Conservation (phyloP, 2,329 filamentous ascomycete species). For the Ustulina deusta region DNA sequence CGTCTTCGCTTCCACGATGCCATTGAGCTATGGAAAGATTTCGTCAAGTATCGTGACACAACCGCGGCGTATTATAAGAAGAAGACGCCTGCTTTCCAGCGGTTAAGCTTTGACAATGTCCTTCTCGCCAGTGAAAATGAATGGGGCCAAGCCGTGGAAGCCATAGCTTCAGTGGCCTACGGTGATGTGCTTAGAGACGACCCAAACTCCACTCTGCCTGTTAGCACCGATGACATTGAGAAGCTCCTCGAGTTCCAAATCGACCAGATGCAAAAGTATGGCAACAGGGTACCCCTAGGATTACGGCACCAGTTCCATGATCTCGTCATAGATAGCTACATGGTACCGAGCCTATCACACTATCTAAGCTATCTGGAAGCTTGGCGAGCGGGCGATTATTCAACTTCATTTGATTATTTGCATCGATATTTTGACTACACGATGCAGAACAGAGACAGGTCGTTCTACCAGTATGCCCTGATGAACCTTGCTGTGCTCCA, state of each 20-base stretch:
- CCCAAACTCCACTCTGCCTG: conserved; percentile 56
- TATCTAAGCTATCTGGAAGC: conserved; percentile 90
- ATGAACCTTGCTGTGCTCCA: conserved; percentile 94
- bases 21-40: conserved; percentile 82
- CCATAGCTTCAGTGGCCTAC: conserved; percentile 62
- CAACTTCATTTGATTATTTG: conserved; percentile 88
- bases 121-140: conserved; percentile 62
- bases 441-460: conserved; percentile 83
- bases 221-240: conserved; percentile 85
- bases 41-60: conserved; percentile 82
- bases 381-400: conserved; percentile 91
- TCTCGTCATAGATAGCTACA: conserved; percentile 74
- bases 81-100: conserved; percentile 69
- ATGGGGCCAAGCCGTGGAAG: conserved; percentile 63
- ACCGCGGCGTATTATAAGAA: conserved; percentile 75
- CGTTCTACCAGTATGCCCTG: conserved; percentile 93
- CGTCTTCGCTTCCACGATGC: conserved; percentile 83
- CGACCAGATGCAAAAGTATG: conserved; percentile 85
- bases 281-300: conserved; percentile 79
- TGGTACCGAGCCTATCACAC: conserved; percentile 79
- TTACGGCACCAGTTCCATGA: conserved; percentile 78
- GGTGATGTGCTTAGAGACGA: conserved; percentile 64
- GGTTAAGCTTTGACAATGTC: conserved; percentile 70
- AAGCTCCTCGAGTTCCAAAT: conserved; percentile 88
- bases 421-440: conserved; percentile 98